A percentile compares a stretch with the other conserved stretches of the same genome.
These are phyloP conservation scores for Penicillium tannophilum DNA, from an alignment of 495 filamentous ascomycete species.

Conservation along the genomic window DNA sequence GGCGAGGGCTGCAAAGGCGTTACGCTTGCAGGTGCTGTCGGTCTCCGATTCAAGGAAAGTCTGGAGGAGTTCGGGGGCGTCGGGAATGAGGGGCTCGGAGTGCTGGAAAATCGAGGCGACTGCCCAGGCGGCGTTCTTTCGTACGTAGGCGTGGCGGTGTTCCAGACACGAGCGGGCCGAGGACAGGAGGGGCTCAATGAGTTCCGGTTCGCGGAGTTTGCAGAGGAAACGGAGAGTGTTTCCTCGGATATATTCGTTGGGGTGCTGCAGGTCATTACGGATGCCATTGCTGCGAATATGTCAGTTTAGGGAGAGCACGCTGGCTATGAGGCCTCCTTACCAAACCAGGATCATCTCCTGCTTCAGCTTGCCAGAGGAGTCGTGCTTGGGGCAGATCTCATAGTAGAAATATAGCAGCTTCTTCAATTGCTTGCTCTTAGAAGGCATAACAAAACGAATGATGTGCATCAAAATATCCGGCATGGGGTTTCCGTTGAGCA, in stretches of 20 bases:
- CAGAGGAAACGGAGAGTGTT: slow-evolving; percentile 95
- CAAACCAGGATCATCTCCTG: slow-evolving; percentile 99
- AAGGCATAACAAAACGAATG: slow-evolving; percentile 99
- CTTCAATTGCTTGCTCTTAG: slow-evolving; percentile 94
- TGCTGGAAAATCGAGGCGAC: slow-evolving; percentile 91
- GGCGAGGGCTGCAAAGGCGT: slow-evolving; percentile 90
- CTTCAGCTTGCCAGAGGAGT: slow-evolving; percentile 88
- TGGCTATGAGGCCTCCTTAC: slow-evolving; percentile 54
- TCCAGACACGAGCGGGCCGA: slow-evolving; percentile 90
- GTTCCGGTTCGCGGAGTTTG: slow-evolving; percentile 94
- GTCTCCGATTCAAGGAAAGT: slow-evolving; percentile 89
- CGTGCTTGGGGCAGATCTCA: slow-evolving; percentile 96
- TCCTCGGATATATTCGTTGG: slow-evolving; percentile 97
- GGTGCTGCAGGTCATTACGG: slow-evolving; percentile 92
- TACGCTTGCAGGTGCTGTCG: slow-evolving; percentile 96
- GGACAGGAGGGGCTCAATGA: slow-evolving; percentile 92
- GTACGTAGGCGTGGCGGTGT: slow-evolving; percentile 94
- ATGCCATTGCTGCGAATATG: slow-evolving; percentile 81
- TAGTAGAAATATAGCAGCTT: slow-evolving; percentile 99
- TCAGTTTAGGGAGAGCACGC: slow-evolving; percentile 1
- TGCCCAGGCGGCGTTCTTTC: slow-evolving; percentile 96
- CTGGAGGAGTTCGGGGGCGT: slow-evolving; percentile 90
- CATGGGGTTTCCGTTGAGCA: slow-evolving; percentile 98
- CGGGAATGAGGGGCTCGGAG: slow-evolving; percentile 89
- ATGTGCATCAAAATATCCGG: slow-evolving; percentile 97